These are phyloP conservation scores for Clonostachys sp. DNA, from an alignment of 2,329 filamentous ascomycete species.

Conservation along the genomic window DNA sequence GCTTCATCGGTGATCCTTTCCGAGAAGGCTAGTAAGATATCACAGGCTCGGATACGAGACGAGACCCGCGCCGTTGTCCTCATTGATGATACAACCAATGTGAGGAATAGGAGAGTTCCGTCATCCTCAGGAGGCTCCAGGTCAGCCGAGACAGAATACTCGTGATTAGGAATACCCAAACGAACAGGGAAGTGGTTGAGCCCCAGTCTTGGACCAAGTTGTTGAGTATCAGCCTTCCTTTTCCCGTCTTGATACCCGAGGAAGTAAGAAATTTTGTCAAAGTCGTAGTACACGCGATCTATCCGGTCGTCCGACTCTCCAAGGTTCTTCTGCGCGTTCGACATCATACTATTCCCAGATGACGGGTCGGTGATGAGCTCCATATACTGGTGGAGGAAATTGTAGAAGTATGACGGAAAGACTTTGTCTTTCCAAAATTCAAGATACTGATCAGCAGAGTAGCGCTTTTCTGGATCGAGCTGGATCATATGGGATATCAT, in stretches of 20 bases:
- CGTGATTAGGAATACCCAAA: slow-evolving; percentile 81
- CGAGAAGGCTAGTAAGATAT: slow-evolving; percentile 85
- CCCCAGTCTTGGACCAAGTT: slow-evolving; percentile 34
- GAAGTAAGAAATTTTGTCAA: slow-evolving; percentile 96
- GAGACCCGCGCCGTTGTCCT: slow-evolving; percentile 84
- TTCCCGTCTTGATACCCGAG: slow-evolving; percentile 62
- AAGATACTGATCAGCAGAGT: slow-evolving; percentile 90
- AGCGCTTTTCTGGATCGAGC: slow-evolving; percentile 84
- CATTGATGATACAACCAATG: slow-evolving; percentile 81
- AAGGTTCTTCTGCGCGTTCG: slow-evolving; percentile 63
- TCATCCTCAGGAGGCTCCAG: slow-evolving; percentile 69
- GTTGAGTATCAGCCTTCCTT: slow-evolving; percentile 14
- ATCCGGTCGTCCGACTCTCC: slow-evolving; percentile 92
- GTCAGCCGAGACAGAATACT: slow-evolving; percentile 60
- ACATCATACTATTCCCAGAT: slow-evolving; percentile 69
- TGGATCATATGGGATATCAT: slow-evolving; percentile 96
- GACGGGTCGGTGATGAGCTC: slow-evolving; percentile 88
- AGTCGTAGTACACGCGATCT: slow-evolving; percentile 87
- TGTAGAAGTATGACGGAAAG: slow-evolving; percentile 96
- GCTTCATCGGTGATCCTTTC: slow-evolving; percentile 92
- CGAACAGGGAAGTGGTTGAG: slow-evolving; percentile 72
- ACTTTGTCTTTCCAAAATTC: slow-evolving; percentile 89
- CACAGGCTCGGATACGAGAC: slow-evolving; percentile 84
- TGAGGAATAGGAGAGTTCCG: slow-evolving; percentile 87
- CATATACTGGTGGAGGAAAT: slow-evolving; percentile 97